Evolutionary conservation across 75 land plant genomes (phyloP).

Genomic region (Picea sitchensis): DNA sequence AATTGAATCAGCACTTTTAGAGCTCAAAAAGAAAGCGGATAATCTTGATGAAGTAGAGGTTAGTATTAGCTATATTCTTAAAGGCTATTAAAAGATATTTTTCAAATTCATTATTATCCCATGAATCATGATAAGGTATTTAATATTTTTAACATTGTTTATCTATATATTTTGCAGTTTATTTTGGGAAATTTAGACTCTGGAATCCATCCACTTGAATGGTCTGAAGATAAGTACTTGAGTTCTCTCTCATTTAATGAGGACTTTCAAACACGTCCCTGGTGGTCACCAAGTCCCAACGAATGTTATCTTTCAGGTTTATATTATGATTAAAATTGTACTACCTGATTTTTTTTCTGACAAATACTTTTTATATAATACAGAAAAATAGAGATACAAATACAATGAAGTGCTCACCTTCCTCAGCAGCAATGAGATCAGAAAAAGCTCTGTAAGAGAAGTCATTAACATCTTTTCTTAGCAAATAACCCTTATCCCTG

Average conservation of each 20-base stretch:
- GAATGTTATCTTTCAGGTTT: constrained; percentile 73
- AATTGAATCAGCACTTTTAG: constrained; percentile 55
- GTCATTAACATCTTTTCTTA: no score
- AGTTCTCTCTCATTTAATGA: constrained; percentile 76
- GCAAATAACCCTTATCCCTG: no score
- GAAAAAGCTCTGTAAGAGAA: no score
- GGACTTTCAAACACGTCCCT: constrained; percentile 81
- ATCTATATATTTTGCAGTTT: constrained; percentile 28
- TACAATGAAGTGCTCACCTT: no score
- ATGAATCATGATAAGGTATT: not conserved
- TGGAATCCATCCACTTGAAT: constrained; percentile 52
- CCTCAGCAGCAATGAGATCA: no score
- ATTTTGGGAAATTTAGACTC: constrained; percentile 39
- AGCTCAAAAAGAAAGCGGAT: constrained; percentile 69
- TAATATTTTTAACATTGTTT: not conserved
- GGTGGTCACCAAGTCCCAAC: constrained; percentile 92
- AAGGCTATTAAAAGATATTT: no score
- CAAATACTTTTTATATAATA: no score
- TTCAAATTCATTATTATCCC: not conserved
- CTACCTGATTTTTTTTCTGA: not conserved
- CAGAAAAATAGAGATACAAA: no score
- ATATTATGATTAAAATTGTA: not conserved
- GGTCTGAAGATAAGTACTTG: constrained; percentile 39
- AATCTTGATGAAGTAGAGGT: constrained; percentile 74
- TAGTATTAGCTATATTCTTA: constrained; percentile 10